Evolutionary conservation across 495 filamentous ascomycete genomes (phyloP).

Genomic region (Aspergillus sclerotiicarbonarius): DNA sequence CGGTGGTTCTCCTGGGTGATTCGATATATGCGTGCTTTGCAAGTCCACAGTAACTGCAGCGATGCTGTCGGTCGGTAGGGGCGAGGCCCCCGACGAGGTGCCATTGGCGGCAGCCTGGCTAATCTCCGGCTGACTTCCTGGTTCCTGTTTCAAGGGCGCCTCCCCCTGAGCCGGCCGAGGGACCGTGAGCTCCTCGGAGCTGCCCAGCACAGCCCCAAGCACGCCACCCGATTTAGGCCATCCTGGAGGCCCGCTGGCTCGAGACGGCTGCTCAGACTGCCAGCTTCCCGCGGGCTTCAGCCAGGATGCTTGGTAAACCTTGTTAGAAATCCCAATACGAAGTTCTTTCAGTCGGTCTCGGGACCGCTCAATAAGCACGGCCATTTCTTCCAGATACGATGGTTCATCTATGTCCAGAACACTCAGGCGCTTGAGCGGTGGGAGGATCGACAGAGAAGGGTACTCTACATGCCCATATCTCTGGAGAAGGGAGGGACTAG

Average conservation of each 20-base stretch:
- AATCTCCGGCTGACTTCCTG: neutral
- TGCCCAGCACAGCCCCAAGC: slow-evolving; percentile 21
- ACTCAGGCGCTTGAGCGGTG: slow-evolving; percentile 73
- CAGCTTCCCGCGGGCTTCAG: slow-evolving; percentile 48
- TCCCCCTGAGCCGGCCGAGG: neutral
- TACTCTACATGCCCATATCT: slow-evolving; percentile 65
- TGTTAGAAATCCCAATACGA: slow-evolving; percentile 70
- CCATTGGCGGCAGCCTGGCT: neutral
- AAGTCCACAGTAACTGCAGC: neutral
- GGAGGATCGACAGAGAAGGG: slow-evolving; percentile 82
- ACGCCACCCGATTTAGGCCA: slow-evolving; percentile 63
- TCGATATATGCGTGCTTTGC: neutral
- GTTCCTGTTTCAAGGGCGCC: neutral
- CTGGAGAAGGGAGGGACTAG: slow-evolving; percentile 22
- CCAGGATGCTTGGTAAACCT: slow-evolving; percentile 57
- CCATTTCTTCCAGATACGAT: slow-evolving; percentile 86
- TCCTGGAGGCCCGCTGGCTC: slow-evolving; percentile 19
- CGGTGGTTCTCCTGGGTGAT: neutral
- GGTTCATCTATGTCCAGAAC: slow-evolving; percentile 89
- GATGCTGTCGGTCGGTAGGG: neutral
- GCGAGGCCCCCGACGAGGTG: neutral
- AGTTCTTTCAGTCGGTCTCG: slow-evolving; percentile 68
- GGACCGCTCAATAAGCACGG: slow-evolving; percentile 73
- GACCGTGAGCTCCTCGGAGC: slow-evolving; percentile 1
- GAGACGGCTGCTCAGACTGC: slow-evolving; percentile 15